Percentiles rank a stretch among this genome's conserved stretches.
phyloP scores from a whole-genome alignment of 331 rosid genomes.

The Cydonia oblonga region DNA sequence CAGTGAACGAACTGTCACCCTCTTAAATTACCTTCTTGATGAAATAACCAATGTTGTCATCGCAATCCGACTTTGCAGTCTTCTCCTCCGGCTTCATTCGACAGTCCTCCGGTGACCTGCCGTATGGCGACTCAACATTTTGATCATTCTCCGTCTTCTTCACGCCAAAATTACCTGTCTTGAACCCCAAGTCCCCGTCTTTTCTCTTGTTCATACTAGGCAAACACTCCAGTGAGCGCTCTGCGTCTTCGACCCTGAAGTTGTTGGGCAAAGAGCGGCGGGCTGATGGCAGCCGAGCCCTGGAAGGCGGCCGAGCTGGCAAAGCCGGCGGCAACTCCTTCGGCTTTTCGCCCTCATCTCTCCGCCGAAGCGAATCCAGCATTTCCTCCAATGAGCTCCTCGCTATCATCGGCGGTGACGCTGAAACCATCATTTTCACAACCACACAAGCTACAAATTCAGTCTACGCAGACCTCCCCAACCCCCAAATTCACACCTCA shows the following conservation, averaged over 20 bases:
- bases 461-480: background rate
- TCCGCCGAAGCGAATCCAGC: slow-evolving; percentile 82
- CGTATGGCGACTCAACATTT: slow-evolving; percentile 61
- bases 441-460: slow-evolving; percentile 6
- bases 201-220: slow-evolving; percentile 38
- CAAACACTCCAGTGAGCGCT: slow-evolving; percentile 10
- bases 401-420: slow-evolving; percentile 45
- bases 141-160: slow-evolving; percentile 45
- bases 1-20: background rate
- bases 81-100: slow-evolving; percentile 10
- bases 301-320: slow-evolving; percentile 78
- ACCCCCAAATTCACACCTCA: slow-evolving; percentile 6
- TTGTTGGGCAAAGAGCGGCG: slow-evolving; percentile 53
- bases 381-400: slow-evolving; percentile 94
- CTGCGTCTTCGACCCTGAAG: slow-evolving; percentile 34
- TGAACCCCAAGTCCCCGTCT: slow-evolving; percentile 37
- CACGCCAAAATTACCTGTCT: slow-evolving; percentile 42
- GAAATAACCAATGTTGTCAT: slow-evolving; percentile 68
- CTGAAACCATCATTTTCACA: slow-evolving; percentile 47
- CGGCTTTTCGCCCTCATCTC: slow-evolving; percentile 64
- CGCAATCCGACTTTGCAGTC: slow-evolving; percentile 29
- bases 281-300: slow-evolving; percentile 63
- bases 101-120: slow-evolving; percentile 22
- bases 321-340: slow-evolving; percentile 91
- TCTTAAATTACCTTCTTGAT: slow-evolving; percentile 54